Conservation (phyloP, 345 rosid species). For the Pugionium dolabratum region DNA sequence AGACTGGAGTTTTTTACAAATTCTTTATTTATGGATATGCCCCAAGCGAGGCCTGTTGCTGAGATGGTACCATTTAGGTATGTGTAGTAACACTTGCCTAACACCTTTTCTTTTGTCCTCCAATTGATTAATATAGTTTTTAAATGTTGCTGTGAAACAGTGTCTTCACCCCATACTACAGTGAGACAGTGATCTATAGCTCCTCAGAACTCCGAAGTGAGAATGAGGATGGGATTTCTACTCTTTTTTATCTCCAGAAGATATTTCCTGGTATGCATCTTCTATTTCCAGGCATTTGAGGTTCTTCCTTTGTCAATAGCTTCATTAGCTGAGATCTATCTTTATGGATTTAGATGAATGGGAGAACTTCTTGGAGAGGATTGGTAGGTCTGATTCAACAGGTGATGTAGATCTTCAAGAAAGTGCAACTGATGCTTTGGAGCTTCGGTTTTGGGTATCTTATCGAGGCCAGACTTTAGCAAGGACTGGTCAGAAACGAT, state of each 20-base stretch:
- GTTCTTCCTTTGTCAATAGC: slow-evolving; percentile 12
- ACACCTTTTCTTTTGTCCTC: slow-evolving; percentile 2
- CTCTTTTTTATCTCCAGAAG: slow-evolving; percentile 96
- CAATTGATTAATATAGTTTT: slow-evolving; percentile 14
- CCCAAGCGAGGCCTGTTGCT: slow-evolving; percentile 79
- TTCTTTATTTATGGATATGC: slow-evolving; percentile 97
- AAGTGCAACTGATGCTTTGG: slow-evolving; percentile 78
- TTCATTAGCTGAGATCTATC: slow-evolving; percentile 23
- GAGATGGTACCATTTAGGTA: slow-evolving; percentile 93
- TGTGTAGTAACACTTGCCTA: slow-evolving; percentile 4
- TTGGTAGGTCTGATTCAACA: slow-evolving; percentile 69
- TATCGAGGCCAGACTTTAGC: slow-evolving; percentile 98
- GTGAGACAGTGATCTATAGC: slow-evolving; percentile 97
- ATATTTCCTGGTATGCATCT: slow-evolving; percentile 78
- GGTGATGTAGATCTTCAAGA: slow-evolving; percentile 73
- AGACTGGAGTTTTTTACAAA: slow-evolving; percentile 86
- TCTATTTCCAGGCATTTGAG: slow-evolving; percentile 23
- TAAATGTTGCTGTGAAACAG: slow-evolving; percentile 46
- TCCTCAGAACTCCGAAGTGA: slow-evolving; percentile 80
- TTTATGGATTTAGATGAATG: slow-evolving; percentile 72
- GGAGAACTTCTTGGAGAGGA: slow-evolving; percentile 95
- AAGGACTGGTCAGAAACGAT: slow-evolving; percentile 70
- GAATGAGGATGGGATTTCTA: slow-evolving; percentile 99
- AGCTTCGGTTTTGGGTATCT: slow-evolving; percentile 98
- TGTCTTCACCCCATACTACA: slow-evolving; percentile 98